These are phyloP conservation scores for Neoscytalidium dimidiatum DNA, from an alignment of 2,329 filamentous ascomycete genomes.

Conservation along the genomic window DNA sequence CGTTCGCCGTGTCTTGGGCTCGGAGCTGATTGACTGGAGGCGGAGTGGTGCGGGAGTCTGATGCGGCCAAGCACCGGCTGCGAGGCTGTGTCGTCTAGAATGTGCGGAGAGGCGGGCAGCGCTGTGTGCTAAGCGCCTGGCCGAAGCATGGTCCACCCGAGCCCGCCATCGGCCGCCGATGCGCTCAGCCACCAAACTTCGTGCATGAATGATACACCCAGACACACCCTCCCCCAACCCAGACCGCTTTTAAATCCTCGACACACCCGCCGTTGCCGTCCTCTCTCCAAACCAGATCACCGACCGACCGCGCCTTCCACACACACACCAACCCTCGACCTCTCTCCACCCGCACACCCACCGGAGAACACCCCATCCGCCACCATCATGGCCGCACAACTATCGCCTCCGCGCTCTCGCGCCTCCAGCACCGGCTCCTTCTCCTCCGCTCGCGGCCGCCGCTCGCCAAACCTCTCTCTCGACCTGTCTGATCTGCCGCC, in stretches of 20 bases:
- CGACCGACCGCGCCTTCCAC: background rate
- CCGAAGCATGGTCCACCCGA: background rate
- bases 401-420: conserved; percentile 17
- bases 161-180: background rate
- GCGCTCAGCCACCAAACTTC: conserved; percentile 5
- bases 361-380: background rate
- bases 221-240: background rate
- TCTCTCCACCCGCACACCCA: background rate
- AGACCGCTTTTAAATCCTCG: background rate
- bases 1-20: background rate
- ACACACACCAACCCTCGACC: background rate
- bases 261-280: background rate
- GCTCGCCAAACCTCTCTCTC: conserved; percentile 60
- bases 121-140: background rate
- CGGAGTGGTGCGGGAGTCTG: background rate
- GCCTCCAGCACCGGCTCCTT: conserved; percentile 14
- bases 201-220: background rate
- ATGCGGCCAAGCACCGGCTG: background rate
- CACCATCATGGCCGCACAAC: conserved; percentile 28
- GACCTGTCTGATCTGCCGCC: conserved; percentile 74
- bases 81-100: conserved; percentile 9
- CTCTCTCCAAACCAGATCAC: background rate
- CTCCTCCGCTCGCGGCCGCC: conserved; percentile 31
- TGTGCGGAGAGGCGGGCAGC: background rate
- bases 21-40: background rate